A percentile compares a stretch with the other conserved stretches of the same genome.
These are phyloP conservation scores for Pythium angustatum DNA, from an alignment of 352 stramenopile genomes.

Conservation along the genomic window DNA sequence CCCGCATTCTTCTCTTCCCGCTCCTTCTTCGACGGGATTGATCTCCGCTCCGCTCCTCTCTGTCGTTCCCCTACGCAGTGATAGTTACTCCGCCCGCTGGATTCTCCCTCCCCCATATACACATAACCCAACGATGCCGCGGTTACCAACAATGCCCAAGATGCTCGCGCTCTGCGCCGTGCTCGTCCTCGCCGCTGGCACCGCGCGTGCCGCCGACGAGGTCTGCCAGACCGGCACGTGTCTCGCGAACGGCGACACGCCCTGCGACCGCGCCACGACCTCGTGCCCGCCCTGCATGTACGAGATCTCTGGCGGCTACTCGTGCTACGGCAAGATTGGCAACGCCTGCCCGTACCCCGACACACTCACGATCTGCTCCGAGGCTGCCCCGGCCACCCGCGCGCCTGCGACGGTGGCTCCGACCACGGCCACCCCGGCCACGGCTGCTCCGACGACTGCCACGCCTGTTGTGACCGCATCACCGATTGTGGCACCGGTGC, in stretches of 20 bases:
- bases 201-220: slow-evolving; percentile 14
- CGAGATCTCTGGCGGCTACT: slow-evolving; percentile 57
- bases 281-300: slow-evolving; percentile 72
- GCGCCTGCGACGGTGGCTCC: background rate
- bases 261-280: slow-evolving; percentile 44
- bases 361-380: slow-evolving; percentile 32
- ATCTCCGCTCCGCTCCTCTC: no score
- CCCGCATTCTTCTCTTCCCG: background rate
- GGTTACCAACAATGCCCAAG: slow-evolving; percentile 6
- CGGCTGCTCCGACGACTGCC: background rate
- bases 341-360: slow-evolving; percentile 44
- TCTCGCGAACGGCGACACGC: slow-evolving; percentile 54
- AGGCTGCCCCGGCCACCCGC: background rate
- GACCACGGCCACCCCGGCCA: background rate
- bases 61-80: slow-evolving; percentile 1
- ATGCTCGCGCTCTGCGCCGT: slow-evolving; percentile 12
- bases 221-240: slow-evolving; percentile 51
- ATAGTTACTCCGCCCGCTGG: background rate
- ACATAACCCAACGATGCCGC: slow-evolving; percentile 15
- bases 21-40: background rate
- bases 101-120: slow-evolving; percentile 5
- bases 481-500: background rate
- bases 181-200: slow-evolving; percentile 1
- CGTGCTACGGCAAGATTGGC: slow-evolving; percentile 62
- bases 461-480: background rate